Evolutionary conservation across 129 eudicot species (phyloP).

Genomic region (Sambucus nigra): DNA sequence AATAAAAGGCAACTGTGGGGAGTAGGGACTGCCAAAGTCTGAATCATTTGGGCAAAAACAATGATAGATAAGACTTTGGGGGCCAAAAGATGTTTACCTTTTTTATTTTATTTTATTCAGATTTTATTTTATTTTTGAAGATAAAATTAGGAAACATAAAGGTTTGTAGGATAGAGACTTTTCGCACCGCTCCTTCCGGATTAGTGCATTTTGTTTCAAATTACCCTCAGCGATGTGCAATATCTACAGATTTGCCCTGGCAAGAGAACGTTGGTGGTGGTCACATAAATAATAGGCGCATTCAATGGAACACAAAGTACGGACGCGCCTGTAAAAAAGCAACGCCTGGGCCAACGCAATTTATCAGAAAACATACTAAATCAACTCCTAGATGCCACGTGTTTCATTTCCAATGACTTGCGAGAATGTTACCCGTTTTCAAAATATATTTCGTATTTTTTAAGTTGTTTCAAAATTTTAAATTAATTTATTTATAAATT

Average conservation of each 20-base stretch:
- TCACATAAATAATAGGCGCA: not conserved
- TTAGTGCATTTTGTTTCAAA: too few relatives aligned
- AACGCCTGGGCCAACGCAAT: too few relatives aligned
- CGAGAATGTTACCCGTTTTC: too few relatives aligned
- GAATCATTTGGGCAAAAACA: not conserved
- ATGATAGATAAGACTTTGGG: slow-evolving; percentile 17
- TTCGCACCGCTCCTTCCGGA: not conserved
- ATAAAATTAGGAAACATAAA: not conserved
- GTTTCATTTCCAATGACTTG: too few relatives aligned
- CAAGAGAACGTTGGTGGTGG: not conserved
- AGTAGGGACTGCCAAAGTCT: not conserved
- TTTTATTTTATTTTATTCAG: not conserved
- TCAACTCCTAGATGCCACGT: too few relatives aligned
- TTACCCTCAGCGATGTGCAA: not conserved
- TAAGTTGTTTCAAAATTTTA: too few relatives aligned
- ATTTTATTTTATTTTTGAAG: not conserved
- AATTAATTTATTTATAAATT: too few relatives aligned
- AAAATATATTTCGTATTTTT: too few relatives aligned
- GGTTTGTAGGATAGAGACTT: not conserved
- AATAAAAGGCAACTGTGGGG: not conserved
- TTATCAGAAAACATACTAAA: too few relatives aligned
- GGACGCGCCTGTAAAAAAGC: too few relatives aligned
- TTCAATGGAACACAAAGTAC: not conserved
- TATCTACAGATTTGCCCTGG: not conserved
- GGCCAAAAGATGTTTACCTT: slow-evolving; percentile 26